These are phyloP conservation scores for Fusarium sp. DNA, from an alignment of 2,329 filamentous ascomycete genomes.

Conservation along the genomic window DNA sequence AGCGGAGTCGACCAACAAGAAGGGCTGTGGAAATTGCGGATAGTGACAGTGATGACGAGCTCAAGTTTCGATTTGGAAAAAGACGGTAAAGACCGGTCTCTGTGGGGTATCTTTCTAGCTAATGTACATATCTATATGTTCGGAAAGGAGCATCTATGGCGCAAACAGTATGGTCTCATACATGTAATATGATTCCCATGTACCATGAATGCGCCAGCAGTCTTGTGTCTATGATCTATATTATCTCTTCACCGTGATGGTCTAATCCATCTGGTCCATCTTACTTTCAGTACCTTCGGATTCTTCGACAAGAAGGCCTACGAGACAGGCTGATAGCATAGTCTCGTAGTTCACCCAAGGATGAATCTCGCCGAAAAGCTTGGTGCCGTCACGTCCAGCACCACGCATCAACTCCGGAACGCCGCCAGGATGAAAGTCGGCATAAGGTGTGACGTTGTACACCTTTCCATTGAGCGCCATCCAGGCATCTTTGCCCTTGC, in stretches of 20 bases:
- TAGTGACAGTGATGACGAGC: slow-evolving; percentile 67
- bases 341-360: slow-evolving; percentile 80
- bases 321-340: slow-evolving; percentile 73
- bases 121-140: slow-evolving; percentile 42
- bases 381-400: slow-evolving; percentile 72
- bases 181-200: not conserved
- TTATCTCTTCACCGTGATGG: not conserved
- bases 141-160: slow-evolving; percentile 24
- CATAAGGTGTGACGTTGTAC: slow-evolving; percentile 92
- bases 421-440: slow-evolving; percentile 91
- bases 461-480: slow-evolving; percentile 89
- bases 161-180: slow-evolving; percentile 20
- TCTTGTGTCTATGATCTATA: not conserved
- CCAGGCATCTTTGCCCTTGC: slow-evolving; percentile 90
- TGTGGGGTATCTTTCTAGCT: slow-evolving; percentile 51
- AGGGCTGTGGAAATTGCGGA: slow-evolving; percentile 53
- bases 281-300: slow-evolving; percentile 55
- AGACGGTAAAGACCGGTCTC: slow-evolving; percentile 53
- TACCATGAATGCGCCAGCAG: not conserved
- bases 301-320: slow-evolving; percentile 74
- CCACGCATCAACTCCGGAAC: slow-evolving; percentile 76
- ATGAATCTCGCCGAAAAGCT: slow-evolving; percentile 75
- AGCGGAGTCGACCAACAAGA: slow-evolving; percentile 51
- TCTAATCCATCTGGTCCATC: slow-evolving; percentile 73
- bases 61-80: slow-evolving; percentile 68